Base-by-base conservation (phyloP, 1,284 basidiomycete species). In the Mycena sp. region DNA sequence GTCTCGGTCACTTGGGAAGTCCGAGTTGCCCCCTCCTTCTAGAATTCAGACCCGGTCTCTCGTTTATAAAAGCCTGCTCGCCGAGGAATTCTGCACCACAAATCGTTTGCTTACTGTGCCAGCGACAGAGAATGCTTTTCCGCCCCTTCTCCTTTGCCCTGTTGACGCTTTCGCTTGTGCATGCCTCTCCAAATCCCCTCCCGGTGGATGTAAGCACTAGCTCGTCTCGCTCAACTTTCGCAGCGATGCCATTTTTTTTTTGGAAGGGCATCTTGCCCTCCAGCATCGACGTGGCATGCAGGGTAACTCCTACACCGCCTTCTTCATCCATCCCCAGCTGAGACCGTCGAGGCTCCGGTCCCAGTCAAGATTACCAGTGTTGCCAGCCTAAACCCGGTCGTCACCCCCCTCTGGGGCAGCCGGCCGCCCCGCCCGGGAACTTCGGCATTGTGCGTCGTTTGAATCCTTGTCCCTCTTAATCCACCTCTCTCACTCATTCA, bases 91-190 rank as follows among this genome's bases (percentile, higher is more conserved):
- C 44, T 56, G 54, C 44, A 56, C 43, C 30, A 46, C 43, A 26
- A 32, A 46, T 56, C 23, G 30, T 56, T 26, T 37, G 32, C 54
- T 56, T 38, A 56, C 52, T 54, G 32, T 25, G 32, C 30, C 23
- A 28, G 44, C 43, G 43, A 56, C 54, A 32, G 32, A 56, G 32
- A 54, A 56, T 56, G 54, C 54, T 56, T 56, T 56, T 29, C 52
- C 54, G 32, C 43, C 43, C 43, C 43, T 26, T 56, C 32, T 38
- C 54, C 12, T 46, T 56, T 38, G 43, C 54, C n/a, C 32, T 56
- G 54, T 56, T 46, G 43, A 43, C 54, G 30, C 43, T 56, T 38
- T 46, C 32, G 23, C 44, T 56, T 56, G 54, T 56, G 54, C 43
- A 46, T 38, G 54, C 54, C 43, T 56, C 44, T 37, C 54, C 54